Evolutionary conservation across 176 grass and related monocot genomes (phyloP), one percentile per base, ranked within the genome.

Genomic region (Aegilops longissima): DNA sequence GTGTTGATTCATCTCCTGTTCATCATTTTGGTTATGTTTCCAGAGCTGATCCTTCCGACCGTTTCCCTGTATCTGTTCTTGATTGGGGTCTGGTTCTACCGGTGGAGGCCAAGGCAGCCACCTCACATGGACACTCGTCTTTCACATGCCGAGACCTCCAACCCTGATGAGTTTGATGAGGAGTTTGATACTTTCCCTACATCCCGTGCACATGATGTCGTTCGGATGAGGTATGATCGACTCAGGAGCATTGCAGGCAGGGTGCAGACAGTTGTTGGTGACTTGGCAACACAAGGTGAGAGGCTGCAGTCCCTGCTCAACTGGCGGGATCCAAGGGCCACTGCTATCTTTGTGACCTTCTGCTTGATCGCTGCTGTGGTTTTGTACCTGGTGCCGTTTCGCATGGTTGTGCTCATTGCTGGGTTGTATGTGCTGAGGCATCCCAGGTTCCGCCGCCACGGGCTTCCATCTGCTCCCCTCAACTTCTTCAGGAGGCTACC

Each of bases 401-500:
- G 81, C 18, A 35, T 87, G 9, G 81, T 95, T 14, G 86, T 83
- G 49, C 42, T 92, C 30, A 18, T 89, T 34, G 18, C 87, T 20
- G 93, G 90, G 20, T 31, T 95, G 58, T 88, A 92, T 69, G 58
- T 83, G 40, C 66, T 95, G 81, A 88, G 87, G 81, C 90, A 92
- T 61, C 93, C 93, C 6, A 88, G 88, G 85, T 95, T 95, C 73
- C 82, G 78, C 40, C 78, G 66, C 40, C 71, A 89, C 39, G 90
- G 85, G 85, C 74, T 95, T 34, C 90, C 87, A 9, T 92, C 87
- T 17, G 87, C 80, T 59, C 93, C 90, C 11, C 90, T 95, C 56
- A 95, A 90, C 80, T 92, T 90, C 83, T 92, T 95, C 72, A 83
- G 90, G 79, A 86, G 93, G 68, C 66, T 92, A 70, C 93, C 90